Conservation (phyloP, 2,329 filamentous ascomycete species). For the Trichoderma koningiopsis region DNA sequence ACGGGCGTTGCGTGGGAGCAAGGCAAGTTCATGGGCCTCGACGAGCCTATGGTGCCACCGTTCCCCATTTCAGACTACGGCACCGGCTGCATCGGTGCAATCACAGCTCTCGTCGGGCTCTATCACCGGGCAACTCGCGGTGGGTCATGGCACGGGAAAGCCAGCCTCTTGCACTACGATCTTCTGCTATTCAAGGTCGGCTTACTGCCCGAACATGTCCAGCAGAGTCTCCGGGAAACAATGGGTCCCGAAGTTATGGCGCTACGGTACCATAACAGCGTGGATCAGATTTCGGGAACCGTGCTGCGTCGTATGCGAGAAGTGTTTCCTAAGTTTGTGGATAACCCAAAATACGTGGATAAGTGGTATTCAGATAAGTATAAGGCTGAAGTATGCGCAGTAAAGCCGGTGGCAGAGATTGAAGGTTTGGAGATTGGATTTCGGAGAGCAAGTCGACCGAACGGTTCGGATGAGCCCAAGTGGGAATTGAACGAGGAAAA, state of each 20-base stretch:
- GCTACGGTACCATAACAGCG: constrained; percentile 62
- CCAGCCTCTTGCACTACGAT: constrained; percentile 69
- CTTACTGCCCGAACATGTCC: constrained; percentile 55
- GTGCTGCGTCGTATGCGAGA: constrained; percentile 58
- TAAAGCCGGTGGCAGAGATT: constrained; percentile 50
- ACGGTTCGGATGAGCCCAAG: constrained; percentile 59
- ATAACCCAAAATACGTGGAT: constrained; percentile 49
- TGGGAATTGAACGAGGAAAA: constrained; percentile 56
- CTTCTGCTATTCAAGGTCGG: constrained; percentile 65
- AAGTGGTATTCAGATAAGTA: constrained; percentile 51
- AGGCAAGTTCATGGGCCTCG: constrained; percentile 60
- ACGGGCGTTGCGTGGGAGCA: constrained; percentile 63
- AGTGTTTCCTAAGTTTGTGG: constrained; percentile 58
- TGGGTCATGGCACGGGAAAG: constrained; percentile 67
- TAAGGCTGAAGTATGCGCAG: constrained; percentile 43
- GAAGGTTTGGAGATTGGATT: constrained; percentile 49
- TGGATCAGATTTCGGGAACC: constrained; percentile 64
- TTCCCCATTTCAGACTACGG: constrained; percentile 69
- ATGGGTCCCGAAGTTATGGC: constrained; percentile 57
- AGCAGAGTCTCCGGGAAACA: constrained; percentile 52
- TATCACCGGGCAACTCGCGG: constrained; percentile 63
- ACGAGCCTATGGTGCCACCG: constrained; percentile 67
- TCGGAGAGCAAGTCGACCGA: constrained; percentile 47
- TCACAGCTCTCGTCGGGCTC: constrained; percentile 65
- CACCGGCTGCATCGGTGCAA: constrained; percentile 71